phyloP scores from a whole-genome alignment of 805 yeast genomes.

The Blastobotrys chiropterorum region DNA sequence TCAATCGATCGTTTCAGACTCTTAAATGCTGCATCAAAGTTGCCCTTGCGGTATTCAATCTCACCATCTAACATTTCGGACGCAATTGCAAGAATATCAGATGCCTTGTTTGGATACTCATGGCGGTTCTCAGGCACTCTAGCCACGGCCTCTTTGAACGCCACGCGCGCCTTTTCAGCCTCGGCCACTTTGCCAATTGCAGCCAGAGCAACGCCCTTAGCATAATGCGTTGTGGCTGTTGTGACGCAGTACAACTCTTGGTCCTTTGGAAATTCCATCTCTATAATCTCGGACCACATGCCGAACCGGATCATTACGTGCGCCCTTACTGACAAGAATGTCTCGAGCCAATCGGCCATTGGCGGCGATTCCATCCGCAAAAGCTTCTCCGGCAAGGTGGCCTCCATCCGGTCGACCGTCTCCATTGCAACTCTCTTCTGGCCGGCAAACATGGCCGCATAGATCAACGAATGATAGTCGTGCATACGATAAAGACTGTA shows the following conservation, averaged over 20 bases:
- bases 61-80: not conserved
- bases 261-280: not conserved
- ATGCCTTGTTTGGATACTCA: not conserved
- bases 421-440: not conserved
- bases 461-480: conserved; percentile 1
- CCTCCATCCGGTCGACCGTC: conserved; percentile 1
- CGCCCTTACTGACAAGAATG: conserved; percentile 29
- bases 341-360: conserved; percentile 3
- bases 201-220: not conserved
- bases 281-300: conserved; percentile 1
- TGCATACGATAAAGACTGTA: conserved; percentile 3
- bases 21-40: not conserved
- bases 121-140: not conserved
- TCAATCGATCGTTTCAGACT: not conserved
- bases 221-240: not conserved
- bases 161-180: not conserved
- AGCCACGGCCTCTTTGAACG: not conserved
- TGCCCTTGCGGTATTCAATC: not conserved
- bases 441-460: conserved; percentile 3
- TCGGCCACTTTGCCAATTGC: not conserved
- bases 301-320: conserved; percentile 3
- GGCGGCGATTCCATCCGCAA: conserved; percentile 1
- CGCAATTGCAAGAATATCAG: not conserved
- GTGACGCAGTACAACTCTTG: not conserved
- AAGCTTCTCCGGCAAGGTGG: not conserved